Conservation (phyloP, 164 flowering plant species). For the Nymphaea thermarum region DNA sequence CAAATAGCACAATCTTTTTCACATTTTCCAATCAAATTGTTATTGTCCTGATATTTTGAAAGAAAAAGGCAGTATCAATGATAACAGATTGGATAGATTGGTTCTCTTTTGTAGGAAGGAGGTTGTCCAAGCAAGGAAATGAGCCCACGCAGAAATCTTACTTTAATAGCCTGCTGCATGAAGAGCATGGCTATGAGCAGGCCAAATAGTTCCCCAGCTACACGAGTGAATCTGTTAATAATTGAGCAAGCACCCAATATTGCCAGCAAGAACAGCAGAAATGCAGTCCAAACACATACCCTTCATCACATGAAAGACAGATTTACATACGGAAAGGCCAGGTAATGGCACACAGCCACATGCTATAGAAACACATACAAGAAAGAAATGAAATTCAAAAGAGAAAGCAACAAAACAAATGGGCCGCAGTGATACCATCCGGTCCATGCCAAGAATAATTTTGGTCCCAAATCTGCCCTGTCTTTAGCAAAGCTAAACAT, state of each 20-base stretch:
- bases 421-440: conserved; percentile 52
- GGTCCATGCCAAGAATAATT: conserved; percentile 83
- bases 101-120: no score
- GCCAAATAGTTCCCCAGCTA: conserved; percentile 89
- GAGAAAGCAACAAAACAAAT: background rate
- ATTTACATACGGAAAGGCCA: background rate
- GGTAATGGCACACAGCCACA: background rate
- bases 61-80: no score
- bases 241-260: conserved; percentile 83
- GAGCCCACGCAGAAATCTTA: conserved; percentile 10
- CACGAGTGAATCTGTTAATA: conserved; percentile 79
- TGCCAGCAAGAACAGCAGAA: conserved; percentile 55
- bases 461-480: conserved; percentile 67
- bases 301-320: background rate
- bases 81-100: no score
- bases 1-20: no score
- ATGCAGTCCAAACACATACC: conserved; percentile 46
- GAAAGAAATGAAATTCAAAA: background rate
- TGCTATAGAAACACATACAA: background rate
- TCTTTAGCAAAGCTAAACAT: conserved; percentile 90
- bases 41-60: no score
- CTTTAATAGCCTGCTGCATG: conserved; percentile 92
- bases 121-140: no score
- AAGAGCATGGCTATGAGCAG: conserved; percentile 87
- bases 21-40: no score